Evolutionary conservation across 2,329 filamentous ascomycete species (phyloP).

Genomic region (Sporothrix phasma): DNA sequence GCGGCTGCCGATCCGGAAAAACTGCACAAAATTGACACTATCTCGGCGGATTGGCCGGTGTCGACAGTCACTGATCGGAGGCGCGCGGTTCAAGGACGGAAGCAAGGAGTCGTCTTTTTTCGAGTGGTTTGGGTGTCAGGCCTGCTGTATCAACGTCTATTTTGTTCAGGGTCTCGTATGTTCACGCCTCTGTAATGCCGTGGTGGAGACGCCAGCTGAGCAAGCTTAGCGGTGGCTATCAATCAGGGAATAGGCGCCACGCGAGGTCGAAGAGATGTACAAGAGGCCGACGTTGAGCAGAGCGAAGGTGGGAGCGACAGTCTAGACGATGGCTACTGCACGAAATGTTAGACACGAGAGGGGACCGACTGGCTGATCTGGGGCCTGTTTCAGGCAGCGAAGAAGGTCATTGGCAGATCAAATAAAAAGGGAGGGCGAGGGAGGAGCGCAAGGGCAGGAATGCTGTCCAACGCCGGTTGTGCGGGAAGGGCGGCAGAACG

Average conservation of each 20-base stretch:
- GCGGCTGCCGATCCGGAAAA: conserved; percentile 10
- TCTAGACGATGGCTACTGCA: conserved; percentile 3
- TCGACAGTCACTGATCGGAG: background rate
- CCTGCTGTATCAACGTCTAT: background rate
- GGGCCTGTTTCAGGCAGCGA: conserved; percentile 12
- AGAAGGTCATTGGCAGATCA: conserved; percentile 7
- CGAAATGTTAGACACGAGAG: conserved; percentile 11
- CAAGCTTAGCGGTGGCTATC: background rate
- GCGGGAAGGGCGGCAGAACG: background rate
- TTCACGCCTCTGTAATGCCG: background rate
- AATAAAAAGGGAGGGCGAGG: background rate
- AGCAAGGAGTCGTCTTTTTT: background rate
- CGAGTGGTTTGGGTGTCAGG: background rate
- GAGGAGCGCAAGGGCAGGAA: background rate
- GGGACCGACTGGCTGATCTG: conserved; percentile 1
- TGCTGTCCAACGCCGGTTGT: background rate
- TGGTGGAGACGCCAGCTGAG: conserved; percentile 7
- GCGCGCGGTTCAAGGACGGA: background rate
- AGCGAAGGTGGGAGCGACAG: background rate
- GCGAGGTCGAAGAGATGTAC: background rate
- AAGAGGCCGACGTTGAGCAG: background rate
- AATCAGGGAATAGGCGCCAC: background rate
- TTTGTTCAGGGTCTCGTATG: background rate
- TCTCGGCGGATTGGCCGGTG: background rate
- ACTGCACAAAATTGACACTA: background rate